phyloP scores from a whole-genome alignment of 1,139 yeast species.

The Magnusiomyces paraingens region DNA sequence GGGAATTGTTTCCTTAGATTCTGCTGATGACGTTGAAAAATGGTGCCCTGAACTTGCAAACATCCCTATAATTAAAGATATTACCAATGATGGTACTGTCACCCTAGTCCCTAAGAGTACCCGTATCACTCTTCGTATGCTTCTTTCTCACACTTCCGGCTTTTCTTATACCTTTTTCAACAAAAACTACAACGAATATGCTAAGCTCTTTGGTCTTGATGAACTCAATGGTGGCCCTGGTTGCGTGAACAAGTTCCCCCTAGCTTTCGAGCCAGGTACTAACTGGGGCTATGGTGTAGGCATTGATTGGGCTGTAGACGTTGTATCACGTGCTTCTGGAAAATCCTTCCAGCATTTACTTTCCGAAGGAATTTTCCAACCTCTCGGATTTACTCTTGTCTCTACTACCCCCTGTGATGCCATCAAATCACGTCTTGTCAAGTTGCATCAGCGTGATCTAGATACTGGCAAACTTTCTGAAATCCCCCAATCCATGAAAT shows the following conservation, averaged over 20 bases:
- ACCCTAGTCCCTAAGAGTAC: conserved; percentile 35
- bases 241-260: conserved; percentile 33
- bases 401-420: conserved; percentile 29
- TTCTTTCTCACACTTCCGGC: conserved; percentile 43
- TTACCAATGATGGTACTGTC: conserved; percentile 37
- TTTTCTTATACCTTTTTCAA: conserved; percentile 30
- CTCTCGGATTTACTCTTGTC: conserved; percentile 40
- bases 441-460: conserved; percentile 15
- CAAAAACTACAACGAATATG: conserved; percentile 17
- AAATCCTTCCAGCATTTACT: conserved; percentile 40
- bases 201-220: conserved; percentile 14
- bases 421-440: conserved; percentile 9
- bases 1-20: conserved; percentile 41
- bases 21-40: conserved; percentile 26
- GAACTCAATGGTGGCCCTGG: conserved; percentile 18
- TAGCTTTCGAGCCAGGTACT: conserved; percentile 49
- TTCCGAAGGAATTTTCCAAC: conserved; percentile 38
- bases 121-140: conserved; percentile 41
- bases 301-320: conserved; percentile 49
- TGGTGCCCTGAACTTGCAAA: conserved; percentile 41
- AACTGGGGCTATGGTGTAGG: conserved; percentile 47
- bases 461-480: conserved; percentile 11
- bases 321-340: conserved; percentile 42
- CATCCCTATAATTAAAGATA: conserved; percentile 39
- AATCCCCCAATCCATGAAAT: conserved; percentile 7